These are phyloP conservation scores for Sideroxylon spinosum DNA, from an alignment of 179 eudicot genomes.

Conservation along the genomic window DNA sequence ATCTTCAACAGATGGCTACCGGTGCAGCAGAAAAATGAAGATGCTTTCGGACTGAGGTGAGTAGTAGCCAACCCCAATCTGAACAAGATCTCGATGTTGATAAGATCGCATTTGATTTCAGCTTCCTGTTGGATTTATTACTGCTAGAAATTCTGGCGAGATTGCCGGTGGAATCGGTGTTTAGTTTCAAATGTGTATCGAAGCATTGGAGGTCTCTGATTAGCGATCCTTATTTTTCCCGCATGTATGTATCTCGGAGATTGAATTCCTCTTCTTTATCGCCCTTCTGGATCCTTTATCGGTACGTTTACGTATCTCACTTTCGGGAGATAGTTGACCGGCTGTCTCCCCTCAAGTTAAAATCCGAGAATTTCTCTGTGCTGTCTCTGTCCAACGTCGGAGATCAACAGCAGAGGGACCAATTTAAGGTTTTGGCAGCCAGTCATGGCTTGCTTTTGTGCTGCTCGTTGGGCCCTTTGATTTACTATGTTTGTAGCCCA, in stretches of 20 bases:
- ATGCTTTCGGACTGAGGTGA: neutral
- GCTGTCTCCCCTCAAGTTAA: slow-evolving; percentile 6
- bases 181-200: slow-evolving; percentile 26
- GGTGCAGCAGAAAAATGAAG: neutral
- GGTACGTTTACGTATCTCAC: slow-evolving; percentile 15
- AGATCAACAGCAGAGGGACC: slow-evolving; percentile 19
- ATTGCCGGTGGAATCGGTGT: slow-evolving; percentile 24
- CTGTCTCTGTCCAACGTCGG: slow-evolving; percentile 10
- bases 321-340: slow-evolving; percentile 3
- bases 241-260: slow-evolving; percentile 8
- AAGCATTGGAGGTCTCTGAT: slow-evolving; percentile 20
- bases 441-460: slow-evolving; percentile 28
- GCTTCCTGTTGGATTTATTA: slow-evolving; percentile 11
- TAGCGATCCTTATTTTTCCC: slow-evolving; percentile 14
- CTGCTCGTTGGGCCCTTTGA: slow-evolving; percentile 12
- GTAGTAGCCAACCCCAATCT: neutral
- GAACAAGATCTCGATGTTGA: neutral
- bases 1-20: too few species aligned
- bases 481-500: slow-evolving; percentile 24
- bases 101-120: neutral
- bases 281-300: slow-evolving; percentile 16
- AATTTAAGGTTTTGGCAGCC: slow-evolving; percentile 23
- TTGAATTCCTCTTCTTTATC: neutral
- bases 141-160: slow-evolving; percentile 20
- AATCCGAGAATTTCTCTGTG: neutral